These are phyloP conservation scores for Leptosphaerulina australis DNA, from an alignment of 2,329 filamentous ascomycete species.

Conservation along the genomic window DNA sequence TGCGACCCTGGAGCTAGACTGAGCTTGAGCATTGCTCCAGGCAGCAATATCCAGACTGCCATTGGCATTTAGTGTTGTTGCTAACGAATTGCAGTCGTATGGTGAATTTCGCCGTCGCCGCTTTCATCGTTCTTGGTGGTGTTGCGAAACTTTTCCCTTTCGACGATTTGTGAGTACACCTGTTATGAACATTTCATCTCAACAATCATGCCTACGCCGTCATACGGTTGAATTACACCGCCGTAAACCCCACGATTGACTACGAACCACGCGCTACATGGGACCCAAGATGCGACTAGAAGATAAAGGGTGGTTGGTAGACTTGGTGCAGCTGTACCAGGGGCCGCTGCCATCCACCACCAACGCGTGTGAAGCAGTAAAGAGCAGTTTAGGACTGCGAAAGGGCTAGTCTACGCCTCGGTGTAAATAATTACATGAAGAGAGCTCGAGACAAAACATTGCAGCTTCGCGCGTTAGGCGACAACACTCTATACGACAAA, in stretches of 20 bases:
- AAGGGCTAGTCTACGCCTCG: neutral
- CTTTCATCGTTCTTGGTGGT: conserved; percentile 86
- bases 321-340: neutral
- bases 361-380: neutral
- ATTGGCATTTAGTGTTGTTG: conserved; percentile 10
- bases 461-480: neutral
- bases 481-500: neutral
- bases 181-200: conserved; percentile 13
- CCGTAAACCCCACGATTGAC: neutral
- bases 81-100: conserved; percentile 70
- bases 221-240: neutral
- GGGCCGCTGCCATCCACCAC: neutral
- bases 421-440: too few relatives aligned
- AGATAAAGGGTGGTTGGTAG: neutral
- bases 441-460: neutral
- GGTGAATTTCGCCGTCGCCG: conserved; percentile 87
- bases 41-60: conserved; percentile 20
- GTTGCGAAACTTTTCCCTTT: conserved; percentile 71
- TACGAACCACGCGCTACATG: neutral
- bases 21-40: conserved; percentile 22
- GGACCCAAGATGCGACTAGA: neutral
- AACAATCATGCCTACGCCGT: conserved; percentile 4
- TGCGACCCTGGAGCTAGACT: conserved; percentile 13
- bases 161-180: conserved; percentile 45
- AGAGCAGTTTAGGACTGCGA: neutral